These are phyloP conservation scores for Cucumis cinereus DNA, from an alignment of 306 rosid species.

Conservation along the genomic window DNA sequence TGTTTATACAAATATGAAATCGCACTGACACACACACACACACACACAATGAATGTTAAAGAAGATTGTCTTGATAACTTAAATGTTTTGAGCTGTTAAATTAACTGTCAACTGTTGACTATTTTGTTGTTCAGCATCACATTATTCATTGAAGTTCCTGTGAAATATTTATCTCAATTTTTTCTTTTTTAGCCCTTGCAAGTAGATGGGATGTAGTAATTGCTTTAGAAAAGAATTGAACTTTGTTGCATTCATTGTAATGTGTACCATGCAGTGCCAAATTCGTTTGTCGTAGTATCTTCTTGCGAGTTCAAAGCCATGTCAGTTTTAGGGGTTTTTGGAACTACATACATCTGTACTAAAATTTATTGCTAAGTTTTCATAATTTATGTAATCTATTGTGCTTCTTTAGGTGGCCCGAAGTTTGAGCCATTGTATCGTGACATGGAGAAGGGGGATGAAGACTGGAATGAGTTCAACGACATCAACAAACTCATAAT, in stretches of 20 bases:
- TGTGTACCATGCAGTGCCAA: background rate
- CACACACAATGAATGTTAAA: background rate
- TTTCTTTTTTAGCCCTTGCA: background rate
- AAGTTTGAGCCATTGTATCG: slow-evolving; percentile 97
- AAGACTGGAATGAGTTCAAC: slow-evolving; percentile 99
- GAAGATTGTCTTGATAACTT: background rate
- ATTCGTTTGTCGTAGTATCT: background rate
- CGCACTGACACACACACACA: background rate
- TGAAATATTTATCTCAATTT: background rate
- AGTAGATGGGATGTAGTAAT: background rate
- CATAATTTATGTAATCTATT: background rate
- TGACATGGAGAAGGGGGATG: slow-evolving; percentile 99
- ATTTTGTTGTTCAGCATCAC: background rate
- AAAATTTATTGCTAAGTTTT: background rate
- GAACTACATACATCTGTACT: background rate
- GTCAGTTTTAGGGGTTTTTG: background rate
- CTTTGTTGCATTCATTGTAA: background rate
- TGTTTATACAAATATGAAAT: background rate
- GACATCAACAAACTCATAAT: slow-evolving; percentile 96
- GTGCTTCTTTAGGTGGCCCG: slow-evolving; percentile 64
- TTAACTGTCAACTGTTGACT: background rate
- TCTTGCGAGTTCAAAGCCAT: background rate
- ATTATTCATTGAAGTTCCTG: background rate
- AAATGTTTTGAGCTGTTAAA: background rate
- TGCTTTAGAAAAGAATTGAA: background rate